Conservation (phyloP, 345 rosid genomes). For the Hibiscus tridactylites region DNA sequence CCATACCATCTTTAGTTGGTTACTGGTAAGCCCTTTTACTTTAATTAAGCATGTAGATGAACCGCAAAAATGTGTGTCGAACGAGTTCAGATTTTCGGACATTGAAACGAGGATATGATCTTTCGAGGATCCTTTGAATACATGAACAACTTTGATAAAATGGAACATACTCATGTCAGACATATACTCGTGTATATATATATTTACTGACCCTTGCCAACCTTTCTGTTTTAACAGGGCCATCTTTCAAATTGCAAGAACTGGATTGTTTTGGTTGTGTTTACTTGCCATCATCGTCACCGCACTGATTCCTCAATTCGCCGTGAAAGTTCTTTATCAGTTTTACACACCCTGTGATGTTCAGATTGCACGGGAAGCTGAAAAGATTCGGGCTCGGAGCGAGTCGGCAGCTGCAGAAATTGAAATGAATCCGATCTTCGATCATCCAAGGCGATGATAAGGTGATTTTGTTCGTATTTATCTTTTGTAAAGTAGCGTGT, state of each 20-base stretch:
- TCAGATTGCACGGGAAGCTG: slow-evolving; percentile 74
- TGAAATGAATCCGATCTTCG: slow-evolving; percentile 59
- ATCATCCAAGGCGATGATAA: slow-evolving; percentile 3
- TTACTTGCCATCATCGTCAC: slow-evolving; percentile 64
- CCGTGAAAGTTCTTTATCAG: slow-evolving; percentile 53
- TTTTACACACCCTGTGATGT: slow-evolving; percentile 62
- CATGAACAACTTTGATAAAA: too few species aligned
- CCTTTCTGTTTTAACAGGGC: slow-evolving; percentile 53
- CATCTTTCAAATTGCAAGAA: slow-evolving; percentile 49
- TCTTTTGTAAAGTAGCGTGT: slow-evolving; percentile 7
- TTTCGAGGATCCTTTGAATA: too few species aligned
- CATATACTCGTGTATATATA: not conserved
- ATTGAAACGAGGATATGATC: too few species aligned
- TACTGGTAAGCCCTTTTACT: slow-evolving; percentile 61
- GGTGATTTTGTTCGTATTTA: not conserved
- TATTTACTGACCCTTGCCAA: not conserved
- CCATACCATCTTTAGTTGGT: slow-evolving; percentile 63
- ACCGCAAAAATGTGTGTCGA: too few species aligned
- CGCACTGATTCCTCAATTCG: slow-evolving; percentile 60
- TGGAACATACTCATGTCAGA: too few species aligned
- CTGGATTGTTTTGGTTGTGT: slow-evolving; percentile 70
- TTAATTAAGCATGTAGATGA: too few species aligned
- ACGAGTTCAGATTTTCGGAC: too few species aligned
- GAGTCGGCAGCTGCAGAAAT: slow-evolving; percentile 34
- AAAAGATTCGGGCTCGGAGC: slow-evolving; percentile 37